Evolutionary conservation across 805 yeast genomes (phyloP), one percentile per base, ranked within the genome.

Genomic region (Wickerhamomyces hampshirensis): DNA sequence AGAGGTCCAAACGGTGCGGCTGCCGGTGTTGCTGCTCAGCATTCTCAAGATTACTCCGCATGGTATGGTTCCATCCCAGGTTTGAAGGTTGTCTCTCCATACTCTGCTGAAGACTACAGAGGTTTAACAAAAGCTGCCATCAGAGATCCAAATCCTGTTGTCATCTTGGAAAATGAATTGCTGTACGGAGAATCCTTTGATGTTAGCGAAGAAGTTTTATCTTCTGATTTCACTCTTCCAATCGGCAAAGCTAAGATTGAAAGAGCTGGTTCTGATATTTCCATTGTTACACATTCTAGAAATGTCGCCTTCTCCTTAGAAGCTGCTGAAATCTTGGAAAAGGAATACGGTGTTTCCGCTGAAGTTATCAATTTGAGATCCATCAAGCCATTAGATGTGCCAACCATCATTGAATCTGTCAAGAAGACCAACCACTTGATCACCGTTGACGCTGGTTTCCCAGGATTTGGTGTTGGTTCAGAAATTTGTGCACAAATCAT

Each of bases 1-100:
- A 83, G 99, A 70, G 99, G 99, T 58, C 98, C 99, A 44, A 93
- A 93, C 66, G 99, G 98, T 68, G 96, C 98, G 33, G 96, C 98
- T 52, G 97, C 97, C 33, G 98, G 98, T 77, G 98, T 93, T 53
- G 99, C 78, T 55, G 99, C 99, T 41, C 99, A 93, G 70, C 99
- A 93, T 71, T 93, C 98, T 18, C 99, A 93, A 71, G 95, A 88
- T 69, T 93, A 79, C 65, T 75, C 96, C 38, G 88, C 96, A 37
- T 93, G 98, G 98, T 93, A 93, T 69, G 98, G 96, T 50, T 72
- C 94, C 35, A 88, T 93, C 54, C 99, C 99, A 43, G 99, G 99
- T 63, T 75, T 93, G 63, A 93, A 93, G 73, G 99, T 93, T 28
- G 68, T 93, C 34, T 86, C 95, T 31, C 99, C 99, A 37, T 93